phyloP scores from a whole-genome alignment of 106 monocot species.

The Dendrobium chrysotoxum region DNA sequence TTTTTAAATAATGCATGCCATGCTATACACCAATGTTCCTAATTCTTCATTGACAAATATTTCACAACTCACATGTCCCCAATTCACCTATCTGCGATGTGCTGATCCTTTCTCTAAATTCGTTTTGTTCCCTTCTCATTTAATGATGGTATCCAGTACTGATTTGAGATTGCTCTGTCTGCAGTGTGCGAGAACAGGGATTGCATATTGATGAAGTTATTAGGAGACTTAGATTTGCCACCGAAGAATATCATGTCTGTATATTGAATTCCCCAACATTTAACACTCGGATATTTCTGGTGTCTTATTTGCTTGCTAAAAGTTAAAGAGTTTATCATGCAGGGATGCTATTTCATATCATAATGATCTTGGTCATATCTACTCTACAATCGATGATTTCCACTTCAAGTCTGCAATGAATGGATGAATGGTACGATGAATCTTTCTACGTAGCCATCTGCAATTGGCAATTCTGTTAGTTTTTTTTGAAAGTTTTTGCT shows the following conservation, averaged over 20 bases:
- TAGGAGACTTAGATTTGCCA: slow-evolving; percentile 32
- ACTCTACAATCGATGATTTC: slow-evolving; percentile 76
- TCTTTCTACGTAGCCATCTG: neutral
- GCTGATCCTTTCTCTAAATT: neutral
- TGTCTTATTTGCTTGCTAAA: neutral
- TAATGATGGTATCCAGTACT: neutral
- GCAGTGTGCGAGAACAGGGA: slow-evolving; percentile 53
- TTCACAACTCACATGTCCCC: neutral
- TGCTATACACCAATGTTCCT: too few species aligned
- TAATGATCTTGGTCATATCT: slow-evolving; percentile 57
- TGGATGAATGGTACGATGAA: slow-evolving; percentile 1
- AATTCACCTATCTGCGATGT: neutral
- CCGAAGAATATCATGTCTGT: slow-evolving; percentile 39
- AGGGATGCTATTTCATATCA: slow-evolving; percentile 70
- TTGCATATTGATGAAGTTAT: slow-evolving; percentile 66
- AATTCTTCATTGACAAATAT: too few species aligned
- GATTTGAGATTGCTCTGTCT: neutral
- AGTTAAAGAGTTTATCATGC: neutral
- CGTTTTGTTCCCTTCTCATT: neutral
- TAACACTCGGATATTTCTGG: neutral
- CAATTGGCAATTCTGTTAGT: neutral
- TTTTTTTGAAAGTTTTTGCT: neutral
- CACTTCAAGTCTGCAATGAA: slow-evolving; percentile 46
- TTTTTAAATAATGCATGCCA: too few species aligned
- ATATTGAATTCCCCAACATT: neutral